A percentile compares a stretch with the other conserved stretches of the same genome.
These are phyloP conservation scores for Trichophyton equinum DNA, from an alignment of 2,329 filamentous ascomycete species.

Conservation along the genomic window DNA sequence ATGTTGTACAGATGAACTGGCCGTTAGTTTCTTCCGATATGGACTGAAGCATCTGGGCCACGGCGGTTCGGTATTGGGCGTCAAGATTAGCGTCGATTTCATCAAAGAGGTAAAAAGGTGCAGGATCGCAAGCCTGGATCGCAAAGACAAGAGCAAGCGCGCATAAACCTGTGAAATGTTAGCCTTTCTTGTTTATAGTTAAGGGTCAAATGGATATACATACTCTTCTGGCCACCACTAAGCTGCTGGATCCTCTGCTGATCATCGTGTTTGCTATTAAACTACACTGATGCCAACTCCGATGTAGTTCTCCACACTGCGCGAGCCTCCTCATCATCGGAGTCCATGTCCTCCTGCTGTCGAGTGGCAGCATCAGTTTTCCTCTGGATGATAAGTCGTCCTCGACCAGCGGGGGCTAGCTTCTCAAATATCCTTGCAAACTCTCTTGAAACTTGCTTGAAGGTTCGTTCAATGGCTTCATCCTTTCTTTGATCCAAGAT, in stretches of 20 bases:
- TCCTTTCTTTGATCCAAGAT: constrained; percentile 93
- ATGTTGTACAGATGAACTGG: constrained; percentile 97
- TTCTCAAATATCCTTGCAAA: constrained; percentile 90
- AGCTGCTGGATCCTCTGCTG: constrained; percentile 97
- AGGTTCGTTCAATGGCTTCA: constrained; percentile 94
- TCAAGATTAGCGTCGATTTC: constrained; percentile 98
- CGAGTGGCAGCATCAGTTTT: constrained; percentile 59
- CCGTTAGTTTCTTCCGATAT: constrained; percentile 50
- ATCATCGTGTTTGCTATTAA: constrained; percentile 97
- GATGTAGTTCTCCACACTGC: constrained; percentile 79
- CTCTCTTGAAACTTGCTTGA: constrained; percentile 91
- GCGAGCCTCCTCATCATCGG: constrained; percentile 49
- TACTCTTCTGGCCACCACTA: constrained; percentile 93
- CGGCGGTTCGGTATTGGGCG: constrained; percentile 92
- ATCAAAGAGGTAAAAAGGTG: constrained; percentile 97
- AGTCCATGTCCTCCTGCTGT: constrained; percentile 52
- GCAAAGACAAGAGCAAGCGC: constrained; percentile 96
- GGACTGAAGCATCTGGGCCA: constrained; percentile 73
- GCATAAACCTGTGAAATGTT: constrained; percentile 55
- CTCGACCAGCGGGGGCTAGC: constrained; percentile 85
- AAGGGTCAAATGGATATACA: constrained; percentile 25
- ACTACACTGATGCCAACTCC: constrained; percentile 89
- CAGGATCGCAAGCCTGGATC: constrained; percentile 95
- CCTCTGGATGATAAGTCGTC: constrained; percentile 82
- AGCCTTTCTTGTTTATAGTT: neutral